These are phyloP conservation scores for Suillus subalutaceus DNA, from an alignment of 768 basidiomycete species.

Conservation along the genomic window DNA sequence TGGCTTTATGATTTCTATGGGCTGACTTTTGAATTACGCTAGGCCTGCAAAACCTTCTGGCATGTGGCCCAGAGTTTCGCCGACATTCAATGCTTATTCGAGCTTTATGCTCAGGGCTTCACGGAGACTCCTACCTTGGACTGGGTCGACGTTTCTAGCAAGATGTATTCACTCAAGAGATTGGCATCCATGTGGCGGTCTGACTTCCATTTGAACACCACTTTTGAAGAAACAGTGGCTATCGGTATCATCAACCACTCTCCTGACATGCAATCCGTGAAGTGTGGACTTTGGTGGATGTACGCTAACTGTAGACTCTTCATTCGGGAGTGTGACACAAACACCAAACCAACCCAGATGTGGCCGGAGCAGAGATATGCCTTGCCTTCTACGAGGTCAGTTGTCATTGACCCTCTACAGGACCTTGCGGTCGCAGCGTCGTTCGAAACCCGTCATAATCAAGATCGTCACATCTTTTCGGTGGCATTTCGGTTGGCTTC, in stretches of 20 bases:
- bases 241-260: too few species aligned
- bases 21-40: background rate
- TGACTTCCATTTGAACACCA: background rate
- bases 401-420: background rate
- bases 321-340: background rate
- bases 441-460: fast-evolving
- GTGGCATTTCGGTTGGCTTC: background rate
- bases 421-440: background rate
- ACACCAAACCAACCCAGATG: background rate
- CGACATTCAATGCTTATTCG: background rate
- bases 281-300: slow-evolving; percentile 7
- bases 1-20: background rate
- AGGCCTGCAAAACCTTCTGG: background rate
- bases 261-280: background rate
- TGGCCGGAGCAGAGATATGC: too few species aligned
- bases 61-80: background rate
- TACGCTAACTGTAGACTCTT: background rate
- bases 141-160: background rate
- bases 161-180: background rate
- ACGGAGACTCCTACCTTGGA: background rate
- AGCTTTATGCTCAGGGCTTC: background rate
- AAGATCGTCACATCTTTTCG: background rate
- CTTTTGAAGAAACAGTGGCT: background rate
- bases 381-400: too few species aligned
- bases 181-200: background rate